Evolutionary conservation across 768 basidiomycete genomes (phyloP), one percentile per base, ranked within the genome.

Genomic region (Suillus ampliporus): DNA sequence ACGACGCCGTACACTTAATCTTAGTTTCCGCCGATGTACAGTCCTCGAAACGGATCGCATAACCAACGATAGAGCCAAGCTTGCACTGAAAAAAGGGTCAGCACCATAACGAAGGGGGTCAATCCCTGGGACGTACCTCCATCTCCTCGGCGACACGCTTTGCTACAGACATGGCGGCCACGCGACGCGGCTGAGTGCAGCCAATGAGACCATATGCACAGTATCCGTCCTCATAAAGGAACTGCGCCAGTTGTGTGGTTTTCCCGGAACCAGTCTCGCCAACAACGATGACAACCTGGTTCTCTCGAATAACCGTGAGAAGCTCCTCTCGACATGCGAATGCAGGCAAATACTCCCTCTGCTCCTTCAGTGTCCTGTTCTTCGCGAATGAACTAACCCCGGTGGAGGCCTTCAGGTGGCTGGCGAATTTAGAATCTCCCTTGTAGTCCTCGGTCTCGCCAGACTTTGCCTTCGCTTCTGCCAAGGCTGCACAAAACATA

Each of bases 211-310:
- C 97, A 77, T 89, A 85, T 5, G 85, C 74, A 67, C 95, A 93
- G 75, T 97, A 99, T 0, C 97, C 97, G 65, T 99, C 97, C 74
- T 99, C 97, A 72, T 98, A 94, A 64, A 99, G 76, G 78, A 95
- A 99, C 72, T 99, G 97, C 0, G 93, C 82, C 7, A 99, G 80
- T 74, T 99, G 97, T 0, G 97, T 99, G 1, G 97, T 99, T 79
- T 99, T 99, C 7, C 97, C 97, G 0, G 97, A 99, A 11, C 97
- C 97, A n/a, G 97, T 99, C 77, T 99, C 97, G n/a, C 97, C 97
- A 44, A 99, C 92, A 43, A 99, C 94, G 61, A 99, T 88, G 52
- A 92, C 82, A 41, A 99, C 97, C 87, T 99, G 97, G 71, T 98
- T 97, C 68, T 99, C 97, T 47, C 97, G 83, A 38, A 99, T 85